phyloP scores from a whole-genome alignment of 2,329 filamentous ascomycete species.

The Pseudodiploospora longispora region DNA sequence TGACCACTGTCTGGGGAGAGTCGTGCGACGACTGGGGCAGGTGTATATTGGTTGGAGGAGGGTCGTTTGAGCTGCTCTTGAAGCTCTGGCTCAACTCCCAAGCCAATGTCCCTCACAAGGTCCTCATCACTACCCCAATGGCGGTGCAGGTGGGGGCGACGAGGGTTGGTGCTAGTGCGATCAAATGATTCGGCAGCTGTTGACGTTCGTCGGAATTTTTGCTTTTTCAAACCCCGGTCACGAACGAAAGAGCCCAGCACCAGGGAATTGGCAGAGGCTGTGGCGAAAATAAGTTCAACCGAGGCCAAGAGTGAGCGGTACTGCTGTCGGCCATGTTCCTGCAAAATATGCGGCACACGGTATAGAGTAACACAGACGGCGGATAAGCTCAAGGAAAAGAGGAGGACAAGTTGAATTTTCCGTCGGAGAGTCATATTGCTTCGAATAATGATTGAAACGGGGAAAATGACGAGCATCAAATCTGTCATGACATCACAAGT shows the following conservation, averaged over 20 bases:
- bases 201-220: conserved; percentile 64
- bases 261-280: conserved; percentile 77
- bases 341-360: conserved; percentile 71
- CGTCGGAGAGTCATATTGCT: conserved; percentile 69
- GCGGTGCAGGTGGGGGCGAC: conserved; percentile 46
- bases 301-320: conserved; percentile 85
- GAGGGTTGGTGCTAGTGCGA: conserved; percentile 29
- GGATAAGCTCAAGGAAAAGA: conserved; percentile 79
- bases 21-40: conserved; percentile 27
- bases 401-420: conserved; percentile 67
- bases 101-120: conserved; percentile 70
- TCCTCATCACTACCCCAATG: conserved; percentile 90
- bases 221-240: conserved; percentile 83
- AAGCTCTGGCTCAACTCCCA: conserved; percentile 51
- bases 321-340: conserved; percentile 65
- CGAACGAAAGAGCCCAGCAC: conserved; percentile 89
- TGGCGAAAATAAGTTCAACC: conserved; percentile 81
- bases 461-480: conserved; percentile 76
- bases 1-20: conserved; percentile 30
- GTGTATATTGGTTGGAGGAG: conserved; percentile 21
- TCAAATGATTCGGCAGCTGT: conserved; percentile 54
- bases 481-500: conserved; percentile 83
- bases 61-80: conserved; percentile 27
- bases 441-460: conserved; percentile 76
- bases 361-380: conserved; percentile 75